Percentiles rank a stretch among this genome's conserved stretches.
These are phyloP conservation scores for Ceratopteris richardii DNA, from an alignment of 75 land plant genomes.

Conservation along the genomic window DNA sequence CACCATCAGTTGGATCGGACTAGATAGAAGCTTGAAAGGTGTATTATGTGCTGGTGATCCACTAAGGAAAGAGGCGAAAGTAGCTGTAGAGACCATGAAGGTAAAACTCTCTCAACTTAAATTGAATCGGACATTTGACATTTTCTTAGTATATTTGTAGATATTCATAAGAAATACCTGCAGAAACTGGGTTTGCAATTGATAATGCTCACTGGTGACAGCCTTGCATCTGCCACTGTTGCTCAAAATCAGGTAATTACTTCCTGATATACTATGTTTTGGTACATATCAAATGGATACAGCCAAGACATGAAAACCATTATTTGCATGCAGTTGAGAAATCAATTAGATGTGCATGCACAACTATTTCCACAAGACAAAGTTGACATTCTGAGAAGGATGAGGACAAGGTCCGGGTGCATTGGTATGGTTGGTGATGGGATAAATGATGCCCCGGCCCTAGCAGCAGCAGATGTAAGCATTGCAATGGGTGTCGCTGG, in stretches of 20 bases:
- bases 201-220: constrained; percentile 28
- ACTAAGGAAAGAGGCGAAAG: constrained; percentile 19
- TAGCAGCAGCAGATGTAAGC: constrained; percentile 81
- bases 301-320: background rate
- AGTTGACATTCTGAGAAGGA: constrained; percentile 19
- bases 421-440: constrained; percentile 94
- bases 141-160: background rate
- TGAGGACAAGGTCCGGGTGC: constrained; percentile 32
- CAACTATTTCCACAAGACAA: constrained; percentile 82
- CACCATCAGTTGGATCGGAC: constrained; percentile 28
- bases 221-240: constrained; percentile 13
- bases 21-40: constrained; percentile 9
- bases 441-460: constrained; percentile 80
- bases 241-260: constrained; percentile 38
- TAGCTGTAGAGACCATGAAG: constrained; percentile 19
- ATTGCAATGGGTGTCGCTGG: constrained; percentile 95
- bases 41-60: constrained; percentile 19
- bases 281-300: constrained; percentile 1
- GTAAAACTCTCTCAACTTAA: background rate
- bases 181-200: constrained; percentile 21
- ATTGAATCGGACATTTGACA: background rate
- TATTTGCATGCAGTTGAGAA: constrained; percentile 33
- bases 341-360: constrained; percentile 47
- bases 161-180: background rate
- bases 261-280: background rate